These are phyloP conservation scores for Pseudogymnoascus sp. DNA, from an alignment of 2,329 filamentous ascomycete species.

Conservation along the genomic window DNA sequence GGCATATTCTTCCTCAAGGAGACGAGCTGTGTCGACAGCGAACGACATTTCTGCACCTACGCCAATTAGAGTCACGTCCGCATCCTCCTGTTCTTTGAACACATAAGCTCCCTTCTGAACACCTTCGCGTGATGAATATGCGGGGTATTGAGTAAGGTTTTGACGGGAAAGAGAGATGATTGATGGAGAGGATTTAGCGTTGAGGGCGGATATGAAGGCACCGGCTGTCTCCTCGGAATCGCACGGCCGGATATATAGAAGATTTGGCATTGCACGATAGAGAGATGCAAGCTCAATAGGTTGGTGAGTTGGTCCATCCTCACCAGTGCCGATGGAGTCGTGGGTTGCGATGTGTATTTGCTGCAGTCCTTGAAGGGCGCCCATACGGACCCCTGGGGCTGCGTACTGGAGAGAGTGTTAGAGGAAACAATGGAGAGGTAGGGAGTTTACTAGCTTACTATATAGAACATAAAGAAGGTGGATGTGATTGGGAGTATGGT, in stretches of 20 bases:
- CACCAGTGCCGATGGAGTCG: conserved; percentile 50
- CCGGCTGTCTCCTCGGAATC: conserved; percentile 51
- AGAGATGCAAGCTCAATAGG: conserved; percentile 37
- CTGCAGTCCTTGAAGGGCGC: conserved; percentile 46
- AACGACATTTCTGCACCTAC: conserved; percentile 34
- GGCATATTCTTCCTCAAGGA: conserved; percentile 29
- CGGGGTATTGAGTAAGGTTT: conserved; percentile 33
- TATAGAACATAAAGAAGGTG: conserved; percentile 57
- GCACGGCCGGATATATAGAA: conserved; percentile 51
- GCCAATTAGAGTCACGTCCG: conserved; percentile 38
- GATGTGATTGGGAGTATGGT: conserved; percentile 51
- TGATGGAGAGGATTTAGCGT: conserved; percentile 33
- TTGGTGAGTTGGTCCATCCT: conserved; percentile 44
- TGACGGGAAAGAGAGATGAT: conserved; percentile 44
- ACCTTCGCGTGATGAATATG: conserved; percentile 33
- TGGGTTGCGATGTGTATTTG: conserved; percentile 54
- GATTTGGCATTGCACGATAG: conserved; percentile 55
- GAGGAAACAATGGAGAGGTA: not conserved
- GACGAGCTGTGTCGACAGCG: conserved; percentile 35
- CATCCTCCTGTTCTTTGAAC: conserved; percentile 36
- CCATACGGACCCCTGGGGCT: conserved; percentile 52
- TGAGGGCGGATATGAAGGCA: conserved; percentile 43
- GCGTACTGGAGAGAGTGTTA: conserved; percentile 33
- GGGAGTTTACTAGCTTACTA: conserved; percentile 16
- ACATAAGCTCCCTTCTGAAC: conserved; percentile 40